Evolutionary conservation across 208 protist species (phyloP), one percentile per base, ranked within the genome.

Genomic region (Acanthamoeba triangularis): DNA sequence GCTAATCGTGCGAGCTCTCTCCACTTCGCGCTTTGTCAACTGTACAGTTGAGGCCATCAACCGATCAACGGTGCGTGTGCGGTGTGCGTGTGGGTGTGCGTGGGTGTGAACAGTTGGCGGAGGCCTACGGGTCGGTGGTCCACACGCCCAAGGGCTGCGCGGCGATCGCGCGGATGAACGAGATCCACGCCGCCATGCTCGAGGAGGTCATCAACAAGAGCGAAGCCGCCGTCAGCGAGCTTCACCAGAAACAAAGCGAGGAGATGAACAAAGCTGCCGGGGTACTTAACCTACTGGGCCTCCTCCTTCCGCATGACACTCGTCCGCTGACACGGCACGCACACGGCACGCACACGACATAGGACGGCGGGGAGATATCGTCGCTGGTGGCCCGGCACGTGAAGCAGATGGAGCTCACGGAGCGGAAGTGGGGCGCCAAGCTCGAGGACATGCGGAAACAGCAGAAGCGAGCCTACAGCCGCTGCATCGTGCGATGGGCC

Each of bases 391-490:
- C 76, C 20, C 16, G 30, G 23, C 76, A 85, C 47, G 76, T 85
- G 37, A 85, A 85, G 47, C 76, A 85, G 76, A 85, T 85, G 76
- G 76, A 85, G 76, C 76, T 28, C 14, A 85, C 76, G 23, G 76
- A 85, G 47, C 76, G 47, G 16, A 85, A 85, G 76, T 85, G 76
- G 76, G 76, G 76, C 76, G 30, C 33, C 28, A 85, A 85, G 30
- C 47, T 49, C 28, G 47, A 85, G 76, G 76, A 61, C 10, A 35
- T 85, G 16, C 47, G 37, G 23, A 49, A 35, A 25, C 6, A 59
- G 23, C 76, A 85, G 76, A 85, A 85, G 76, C 76, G 76, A 1
- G 76, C 76, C 44, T 85, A 85, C 76, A 20, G 35, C 11, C 76
- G 76, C 35, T 49, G 44, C 37, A 85, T 85, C 76, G 11, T 85